Evolutionary conservation across 352 stramenopile species (phyloP).

Genomic region (Blastocystis sp.): DNA sequence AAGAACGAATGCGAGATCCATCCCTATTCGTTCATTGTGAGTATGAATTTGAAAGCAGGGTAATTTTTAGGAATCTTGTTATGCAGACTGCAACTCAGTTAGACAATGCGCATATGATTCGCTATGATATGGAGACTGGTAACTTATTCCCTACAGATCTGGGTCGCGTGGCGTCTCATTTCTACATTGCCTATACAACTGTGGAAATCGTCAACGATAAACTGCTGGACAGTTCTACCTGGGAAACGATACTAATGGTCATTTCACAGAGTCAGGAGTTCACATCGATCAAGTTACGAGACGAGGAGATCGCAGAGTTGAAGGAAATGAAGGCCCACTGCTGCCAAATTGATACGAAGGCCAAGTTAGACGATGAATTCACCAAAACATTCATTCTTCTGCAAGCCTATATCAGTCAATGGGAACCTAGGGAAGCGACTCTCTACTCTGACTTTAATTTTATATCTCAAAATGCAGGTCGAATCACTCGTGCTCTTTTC

Average conservation of each 20-base stretch:
- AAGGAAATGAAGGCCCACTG: conserved; percentile 82
- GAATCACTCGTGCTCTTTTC: conserved; percentile 93
- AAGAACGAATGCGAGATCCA: conserved; percentile 83
- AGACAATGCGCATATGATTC: conserved; percentile 74
- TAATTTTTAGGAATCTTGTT: conserved; percentile 65
- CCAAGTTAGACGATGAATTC: conserved; percentile 79
- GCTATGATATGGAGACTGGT: conserved; percentile 74
- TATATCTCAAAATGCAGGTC: conserved; percentile 92
- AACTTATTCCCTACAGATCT: conserved; percentile 86
- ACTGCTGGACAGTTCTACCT: conserved; percentile 68
- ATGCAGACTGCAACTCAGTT: conserved; percentile 67
- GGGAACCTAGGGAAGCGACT: conserved; percentile 86
- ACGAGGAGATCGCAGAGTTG: conserved; percentile 86
- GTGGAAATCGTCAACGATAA: conserved; percentile 94
- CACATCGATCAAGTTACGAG: conserved; percentile 86
- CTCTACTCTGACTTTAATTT: conserved; percentile 98
- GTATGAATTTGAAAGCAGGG: not conserved
- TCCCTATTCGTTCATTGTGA: conserved; percentile 69
- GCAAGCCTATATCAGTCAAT: conserved; percentile 81
- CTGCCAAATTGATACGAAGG: conserved; percentile 79
- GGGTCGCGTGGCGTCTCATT: conserved; percentile 93
- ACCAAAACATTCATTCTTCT: conserved; percentile 94
- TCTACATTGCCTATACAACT: conserved; percentile 96
- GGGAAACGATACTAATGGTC: conserved; percentile 43
- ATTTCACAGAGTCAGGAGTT: conserved; percentile 80